phyloP scores from a whole-genome alignment of 768 basidiomycete genomes.

The Royoungia palumana region DNA sequence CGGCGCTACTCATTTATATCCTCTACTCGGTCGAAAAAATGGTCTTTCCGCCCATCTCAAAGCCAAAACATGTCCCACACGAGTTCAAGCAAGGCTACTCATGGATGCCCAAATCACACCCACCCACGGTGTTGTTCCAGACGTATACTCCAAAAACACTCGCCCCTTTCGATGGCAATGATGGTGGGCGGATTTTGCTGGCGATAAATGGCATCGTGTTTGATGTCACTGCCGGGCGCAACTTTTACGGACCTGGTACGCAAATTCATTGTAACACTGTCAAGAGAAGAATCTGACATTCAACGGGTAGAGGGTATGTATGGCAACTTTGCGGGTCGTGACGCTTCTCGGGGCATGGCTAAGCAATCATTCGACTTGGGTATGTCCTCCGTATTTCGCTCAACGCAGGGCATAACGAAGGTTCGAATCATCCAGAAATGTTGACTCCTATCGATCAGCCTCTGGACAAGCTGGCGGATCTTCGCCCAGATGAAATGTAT shows the following conservation, averaged over 20 bases:
- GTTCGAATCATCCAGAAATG: conserved; percentile 60
- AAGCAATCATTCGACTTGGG: conserved; percentile 95
- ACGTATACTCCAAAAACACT: conserved; percentile 79
- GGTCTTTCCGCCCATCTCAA: conserved; percentile 62
- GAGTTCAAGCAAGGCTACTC: conserved; percentile 85
- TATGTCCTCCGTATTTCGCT: conserved; percentile 34
- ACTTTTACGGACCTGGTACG: conserved; percentile 94
- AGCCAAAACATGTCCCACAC: conserved; percentile 48
- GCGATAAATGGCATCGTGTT: conserved; percentile 88
- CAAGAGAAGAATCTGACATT: neutral
- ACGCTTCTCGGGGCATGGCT: conserved; percentile 96
- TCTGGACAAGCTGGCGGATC: conserved; percentile 77
- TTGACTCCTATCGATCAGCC: conserved; percentile 84
- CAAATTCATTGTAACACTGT: conserved; percentile 1
- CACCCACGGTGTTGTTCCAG: conserved; percentile 72
- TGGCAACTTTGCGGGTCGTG: conserved; percentile 94
- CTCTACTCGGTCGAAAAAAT: conserved; percentile 74
- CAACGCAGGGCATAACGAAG: neutral
- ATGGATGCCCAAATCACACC: conserved; percentile 86
- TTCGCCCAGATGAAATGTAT: conserved; percentile 79
- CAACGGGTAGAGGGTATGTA: conserved; percentile 79
- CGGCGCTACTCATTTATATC: conserved; percentile 73
- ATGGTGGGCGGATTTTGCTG: conserved; percentile 73
- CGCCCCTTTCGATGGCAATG: conserved; percentile 58
- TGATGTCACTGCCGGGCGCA: conserved; percentile 85